These are phyloP conservation scores for Choiromyces venosus DNA, from an alignment of 495 filamentous ascomycete species.

Conservation along the genomic window DNA sequence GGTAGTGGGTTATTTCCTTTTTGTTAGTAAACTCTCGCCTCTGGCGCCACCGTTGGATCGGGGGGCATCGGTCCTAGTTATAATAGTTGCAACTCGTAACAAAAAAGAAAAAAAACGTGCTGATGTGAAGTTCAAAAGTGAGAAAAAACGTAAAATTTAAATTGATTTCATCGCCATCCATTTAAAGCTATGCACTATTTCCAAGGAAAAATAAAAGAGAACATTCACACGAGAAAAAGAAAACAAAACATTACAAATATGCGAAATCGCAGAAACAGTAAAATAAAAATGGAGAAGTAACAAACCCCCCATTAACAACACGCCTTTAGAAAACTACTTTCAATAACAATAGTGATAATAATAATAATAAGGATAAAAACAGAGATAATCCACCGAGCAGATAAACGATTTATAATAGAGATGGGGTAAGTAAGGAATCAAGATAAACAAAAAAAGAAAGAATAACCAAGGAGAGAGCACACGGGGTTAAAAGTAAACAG, in stretches of 20 bases:
- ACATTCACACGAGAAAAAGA: background rate
- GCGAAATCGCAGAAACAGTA: background rate
- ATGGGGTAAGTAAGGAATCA: background rate
- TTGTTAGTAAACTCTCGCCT: background rate
- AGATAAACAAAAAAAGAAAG: background rate
- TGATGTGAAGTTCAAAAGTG: background rate
- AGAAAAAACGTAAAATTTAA: background rate
- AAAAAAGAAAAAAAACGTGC: background rate
- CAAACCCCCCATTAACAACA: background rate
- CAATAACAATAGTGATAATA: background rate
- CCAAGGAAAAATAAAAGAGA: background rate
- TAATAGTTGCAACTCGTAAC: background rate
- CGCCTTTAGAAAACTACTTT: background rate
- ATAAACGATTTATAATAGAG: background rate
- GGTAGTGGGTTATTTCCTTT: background rate
- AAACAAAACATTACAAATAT: background rate
- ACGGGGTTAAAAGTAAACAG: background rate
- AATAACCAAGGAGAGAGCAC: background rate
- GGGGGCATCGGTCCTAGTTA: background rate
- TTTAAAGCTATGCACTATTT: background rate
- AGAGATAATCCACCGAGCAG: background rate
- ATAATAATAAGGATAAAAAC: background rate
- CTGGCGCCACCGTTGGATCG: background rate
- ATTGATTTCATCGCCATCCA: background rate
- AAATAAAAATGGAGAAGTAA: background rate